phyloP scores from a whole-genome alignment of 441 rosid genomes.

The Flueggea neowawraea region DNA sequence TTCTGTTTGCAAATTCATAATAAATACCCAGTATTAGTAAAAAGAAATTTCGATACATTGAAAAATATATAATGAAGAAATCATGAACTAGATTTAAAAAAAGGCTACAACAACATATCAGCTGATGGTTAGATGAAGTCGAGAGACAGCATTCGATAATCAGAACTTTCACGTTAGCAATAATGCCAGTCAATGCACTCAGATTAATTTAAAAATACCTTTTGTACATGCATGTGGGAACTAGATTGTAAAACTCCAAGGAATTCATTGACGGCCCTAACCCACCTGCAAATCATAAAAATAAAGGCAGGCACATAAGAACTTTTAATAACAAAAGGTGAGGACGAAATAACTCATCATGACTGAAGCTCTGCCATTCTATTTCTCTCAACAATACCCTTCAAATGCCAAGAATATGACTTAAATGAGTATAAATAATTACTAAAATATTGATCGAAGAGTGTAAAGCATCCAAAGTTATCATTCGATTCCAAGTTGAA shows the following conservation, averaged over 20 bases:
- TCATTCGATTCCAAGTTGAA: too few species aligned
- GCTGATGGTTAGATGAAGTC: too few species aligned
- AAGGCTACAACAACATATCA: too few species aligned
- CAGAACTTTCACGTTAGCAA: too few species aligned
- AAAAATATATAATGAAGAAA: neutral
- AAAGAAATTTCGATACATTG: neutral
- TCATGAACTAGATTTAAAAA: neutral
- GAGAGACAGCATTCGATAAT: too few species aligned
- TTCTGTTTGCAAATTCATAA: slow-evolving; percentile 25
- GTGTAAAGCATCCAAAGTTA: too few species aligned
- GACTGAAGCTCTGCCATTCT: too few species aligned
- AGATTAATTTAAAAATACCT: slow-evolving; percentile 32
- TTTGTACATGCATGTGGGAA: slow-evolving; percentile 49
- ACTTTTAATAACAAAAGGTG: neutral
- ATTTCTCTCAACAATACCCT: too few species aligned
- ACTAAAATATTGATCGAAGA: too few species aligned
- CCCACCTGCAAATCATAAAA: slow-evolving; percentile 64
- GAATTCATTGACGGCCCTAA: slow-evolving; percentile 70
- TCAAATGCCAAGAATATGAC: too few species aligned
- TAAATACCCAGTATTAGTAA: neutral
- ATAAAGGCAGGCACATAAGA: neutral
- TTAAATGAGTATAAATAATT: too few species aligned
- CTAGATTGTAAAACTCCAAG: slow-evolving; percentile 55
- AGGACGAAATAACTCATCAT: neutral
- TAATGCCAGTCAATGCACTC: neutral